phyloP scores from a whole-genome alignment of 2,329 filamentous ascomycete species.

The Podosphaera fusca region DNA sequence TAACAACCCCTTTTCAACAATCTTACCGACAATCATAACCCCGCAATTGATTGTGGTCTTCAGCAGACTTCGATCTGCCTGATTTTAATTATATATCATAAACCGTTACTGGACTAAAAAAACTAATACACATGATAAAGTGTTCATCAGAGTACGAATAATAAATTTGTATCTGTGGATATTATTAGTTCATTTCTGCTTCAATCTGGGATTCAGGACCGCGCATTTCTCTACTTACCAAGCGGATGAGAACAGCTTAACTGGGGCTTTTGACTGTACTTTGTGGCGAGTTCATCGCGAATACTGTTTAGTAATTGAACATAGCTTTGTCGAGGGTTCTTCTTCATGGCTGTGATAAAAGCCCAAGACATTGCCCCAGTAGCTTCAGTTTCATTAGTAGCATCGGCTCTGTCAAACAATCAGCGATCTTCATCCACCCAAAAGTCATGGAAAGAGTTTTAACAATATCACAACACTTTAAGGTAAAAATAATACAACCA shows the following conservation, averaged over 20 bases:
- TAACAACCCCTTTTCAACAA: neutral
- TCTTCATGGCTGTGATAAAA: conserved; percentile 75
- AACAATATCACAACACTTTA: neutral
- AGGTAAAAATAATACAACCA: neutral
- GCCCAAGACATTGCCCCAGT: conserved; percentile 98
- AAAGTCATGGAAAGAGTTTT: neutral
- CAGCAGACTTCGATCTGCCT: neutral
- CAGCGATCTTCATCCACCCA: conserved; percentile 3
- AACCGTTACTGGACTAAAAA: neutral
- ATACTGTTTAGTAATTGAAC: conserved; percentile 90
- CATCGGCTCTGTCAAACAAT: conserved; percentile 45
- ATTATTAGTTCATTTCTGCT: neutral
- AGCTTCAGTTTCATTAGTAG: conserved; percentile 60
- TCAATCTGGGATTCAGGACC: neutral
- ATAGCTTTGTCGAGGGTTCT: conserved; percentile 89
- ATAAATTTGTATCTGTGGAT: neutral
- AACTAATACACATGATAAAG: neutral
- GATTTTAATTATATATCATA: neutral
- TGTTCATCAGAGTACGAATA: neutral
- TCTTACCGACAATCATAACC: neutral
- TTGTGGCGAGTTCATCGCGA: conserved; percentile 62
- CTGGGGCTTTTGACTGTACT: conserved; percentile 90
- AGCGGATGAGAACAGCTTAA: conserved; percentile 88
- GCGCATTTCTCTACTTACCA: conserved; percentile 29
- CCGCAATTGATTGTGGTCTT: no score